Conservation (phyloP, 176 grass and related monocot genomes). For the Saccharum spontaneum region DNA sequence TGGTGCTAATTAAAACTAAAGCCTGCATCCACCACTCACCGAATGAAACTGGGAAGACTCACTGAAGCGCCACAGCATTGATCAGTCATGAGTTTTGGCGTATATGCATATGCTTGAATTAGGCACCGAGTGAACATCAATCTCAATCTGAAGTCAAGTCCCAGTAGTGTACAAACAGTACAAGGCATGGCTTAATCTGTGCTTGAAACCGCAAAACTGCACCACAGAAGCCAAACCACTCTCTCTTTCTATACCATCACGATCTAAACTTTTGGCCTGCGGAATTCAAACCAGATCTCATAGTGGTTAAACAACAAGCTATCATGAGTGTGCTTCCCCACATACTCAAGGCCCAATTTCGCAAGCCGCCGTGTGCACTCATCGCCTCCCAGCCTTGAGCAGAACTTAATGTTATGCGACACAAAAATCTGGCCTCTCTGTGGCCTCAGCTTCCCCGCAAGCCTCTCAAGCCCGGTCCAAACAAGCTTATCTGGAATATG, state of each 20-base stretch:
- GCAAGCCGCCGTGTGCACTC: slow-evolving; percentile 65
- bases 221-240: slow-evolving; percentile 20
- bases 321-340: slow-evolving; percentile 78
- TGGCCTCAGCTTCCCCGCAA: slow-evolving; percentile 59
- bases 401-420: slow-evolving; percentile 94
- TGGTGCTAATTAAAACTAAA: slow-evolving; percentile 18
- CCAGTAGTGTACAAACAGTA: neutral
- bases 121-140: neutral
- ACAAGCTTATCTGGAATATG: slow-evolving; percentile 81
- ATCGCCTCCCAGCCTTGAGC: slow-evolving; percentile 68
- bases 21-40: slow-evolving; percentile 31
- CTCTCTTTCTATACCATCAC: neutral
- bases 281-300: slow-evolving; percentile 94
- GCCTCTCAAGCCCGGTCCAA: slow-evolving; percentile 82
- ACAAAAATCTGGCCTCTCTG: slow-evolving; percentile 86
- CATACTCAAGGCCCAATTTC: slow-evolving; percentile 72
- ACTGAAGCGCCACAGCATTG: neutral
- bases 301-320: slow-evolving; percentile 98
- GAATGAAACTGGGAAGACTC: slow-evolving; percentile 27
- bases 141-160: neutral
- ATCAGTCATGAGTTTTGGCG: slow-evolving; percentile 25
- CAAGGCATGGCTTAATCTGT: slow-evolving; percentile 17
- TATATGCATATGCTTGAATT: neutral
- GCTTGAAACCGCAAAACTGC: slow-evolving; percentile 26
- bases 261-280: slow-evolving; percentile 55